Percentiles rank a stretch among this genome's conserved stretches.
phyloP scores from a whole-genome alignment of 23 red algal genomes.

The Agarophyton chilense region DNA sequence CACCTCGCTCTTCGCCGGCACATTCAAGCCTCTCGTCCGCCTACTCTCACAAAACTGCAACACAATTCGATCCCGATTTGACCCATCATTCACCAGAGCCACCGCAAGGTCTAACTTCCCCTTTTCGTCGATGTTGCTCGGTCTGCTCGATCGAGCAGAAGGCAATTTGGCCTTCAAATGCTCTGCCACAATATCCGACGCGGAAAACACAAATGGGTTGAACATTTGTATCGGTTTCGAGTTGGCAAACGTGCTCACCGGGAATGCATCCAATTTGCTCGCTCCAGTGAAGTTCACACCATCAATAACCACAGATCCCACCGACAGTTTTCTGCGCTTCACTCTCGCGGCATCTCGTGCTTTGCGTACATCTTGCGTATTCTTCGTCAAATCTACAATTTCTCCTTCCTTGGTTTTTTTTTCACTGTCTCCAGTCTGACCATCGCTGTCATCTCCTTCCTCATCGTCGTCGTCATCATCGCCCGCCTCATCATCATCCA shows the following conservation, averaged over 20 bases:
- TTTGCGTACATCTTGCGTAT: neutral
- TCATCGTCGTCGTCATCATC: constrained; percentile 53
- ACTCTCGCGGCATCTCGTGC: constrained; percentile 2
- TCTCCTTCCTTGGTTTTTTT: constrained; percentile 3
- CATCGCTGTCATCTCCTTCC: neutral
- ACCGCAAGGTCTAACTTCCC: constrained; percentile 47
- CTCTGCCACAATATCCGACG: constrained; percentile 28
- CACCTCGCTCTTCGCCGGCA: constrained; percentile 58
- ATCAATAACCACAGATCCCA: constrained; percentile 24
- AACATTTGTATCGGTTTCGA: constrained; percentile 60
- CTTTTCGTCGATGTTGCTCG: constrained; percentile 35
- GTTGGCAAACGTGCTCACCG: constrained; percentile 27
- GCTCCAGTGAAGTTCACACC: constrained; percentile 4
- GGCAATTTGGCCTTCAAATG: constrained; percentile 13
- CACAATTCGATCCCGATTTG: constrained; percentile 51
- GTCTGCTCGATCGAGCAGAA: neutral
- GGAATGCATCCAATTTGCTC: constrained; percentile 27
- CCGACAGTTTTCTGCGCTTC: neutral
- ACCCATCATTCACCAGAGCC: constrained; percentile 30
- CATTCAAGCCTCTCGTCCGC: constrained; percentile 18
- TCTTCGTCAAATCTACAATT: neutral
- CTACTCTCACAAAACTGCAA: constrained; percentile 44
- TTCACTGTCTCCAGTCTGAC: neutral
- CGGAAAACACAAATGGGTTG: constrained; percentile 50
- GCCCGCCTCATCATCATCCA: constrained; percentile 40